Evolutionary conservation across 2,329 filamentous ascomycete species (phyloP).

Genomic region (Pseudopyrenochaeta lycopersici): DNA sequence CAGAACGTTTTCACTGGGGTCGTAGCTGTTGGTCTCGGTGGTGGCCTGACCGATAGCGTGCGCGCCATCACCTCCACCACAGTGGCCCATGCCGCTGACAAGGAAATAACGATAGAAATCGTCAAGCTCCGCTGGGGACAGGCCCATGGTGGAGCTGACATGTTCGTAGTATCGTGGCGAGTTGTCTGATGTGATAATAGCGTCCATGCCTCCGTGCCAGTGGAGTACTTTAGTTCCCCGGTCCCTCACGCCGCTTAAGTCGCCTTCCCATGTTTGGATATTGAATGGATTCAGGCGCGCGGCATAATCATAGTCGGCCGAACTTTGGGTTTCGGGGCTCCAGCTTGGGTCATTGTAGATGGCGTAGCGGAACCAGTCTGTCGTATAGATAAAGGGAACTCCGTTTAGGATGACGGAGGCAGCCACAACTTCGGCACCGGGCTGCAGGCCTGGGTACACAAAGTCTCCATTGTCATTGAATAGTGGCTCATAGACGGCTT

Average conservation of each 20-base stretch:
- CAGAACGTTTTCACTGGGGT: constrained; percentile 56
- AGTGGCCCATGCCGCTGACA: constrained; percentile 63
- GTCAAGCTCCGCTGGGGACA: constrained; percentile 47
- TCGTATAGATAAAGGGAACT: constrained; percentile 53
- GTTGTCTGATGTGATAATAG: constrained; percentile 56
- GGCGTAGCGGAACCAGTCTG: constrained; percentile 60
- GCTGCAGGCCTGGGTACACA: constrained; percentile 62
- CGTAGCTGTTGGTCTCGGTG: constrained; percentile 29
- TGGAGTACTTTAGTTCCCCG: constrained; percentile 58
- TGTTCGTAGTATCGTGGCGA: constrained; percentile 60
- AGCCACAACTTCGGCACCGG: constrained; percentile 55
- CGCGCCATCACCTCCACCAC: constrained; percentile 59
- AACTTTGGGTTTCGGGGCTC: constrained; percentile 50
- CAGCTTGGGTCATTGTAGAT: constrained; percentile 58
- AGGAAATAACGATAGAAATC: constrained; percentile 62
- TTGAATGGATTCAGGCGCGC: constrained; percentile 47
- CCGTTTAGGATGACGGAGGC: constrained; percentile 51
- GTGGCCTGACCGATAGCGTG: constrained; percentile 42
- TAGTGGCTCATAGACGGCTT: constrained; percentile 54
- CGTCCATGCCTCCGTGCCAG: constrained; percentile 57
- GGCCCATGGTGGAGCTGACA: constrained; percentile 55
- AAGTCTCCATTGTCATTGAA: constrained; percentile 55
- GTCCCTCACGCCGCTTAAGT: constrained; percentile 46
- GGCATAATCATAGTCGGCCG: constrained; percentile 53
- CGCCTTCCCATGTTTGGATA: constrained; percentile 54